Evolutionary conservation across 1,139 yeast genomes (phyloP), one percentile per base, ranked within the genome.

Genomic region (Debaryomyces nepalensis): DNA sequence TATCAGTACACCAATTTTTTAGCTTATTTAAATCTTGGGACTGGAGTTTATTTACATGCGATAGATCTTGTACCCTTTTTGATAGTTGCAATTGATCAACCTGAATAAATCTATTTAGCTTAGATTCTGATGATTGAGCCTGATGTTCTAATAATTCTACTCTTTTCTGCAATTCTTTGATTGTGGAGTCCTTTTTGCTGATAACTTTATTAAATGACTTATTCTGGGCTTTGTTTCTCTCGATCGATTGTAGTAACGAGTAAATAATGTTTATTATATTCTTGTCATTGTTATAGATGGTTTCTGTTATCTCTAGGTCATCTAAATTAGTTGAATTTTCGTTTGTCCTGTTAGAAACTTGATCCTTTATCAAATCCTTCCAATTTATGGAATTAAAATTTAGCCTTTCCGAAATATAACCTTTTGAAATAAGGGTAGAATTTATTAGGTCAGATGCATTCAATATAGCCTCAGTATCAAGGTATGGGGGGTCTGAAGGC

Each of bases 401-500:
- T 14, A 73, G 54, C 18, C 63, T 61, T 2, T 60, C 52, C 22
- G 63, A 63, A 10, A 68, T 63, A 46, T 70, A 72, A 1, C 75
- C 75, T 41, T 73, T 65, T 30, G 73, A 59, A 1, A 59, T 41
- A 14, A 73, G 61, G 30, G 65, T 63, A 6, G 70, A 57, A 46
- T 73, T 73, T 40, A 73, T 54, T n/a, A 67, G 54, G 6, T 66
- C 66, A 1, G 77, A 63, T 2, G 76, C 77, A 50, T 63, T 64
- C 26, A 52, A 47, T 23, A 70, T 63, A 16, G 72, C 63, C 39
- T 66, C 71, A 42, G 57, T 58, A 49, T 68, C 70, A 19, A 55
- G 47, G 40, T 47, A 49, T 5, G 55, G 45, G 4, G 40, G 22
- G 5, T 33, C 37, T 4, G 37, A 23, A 8, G 43, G 11, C 45